Percentiles rank a stretch among this genome's conserved stretches.
Conservation (phyloP, 805 yeast species). For the Candida ovalis region DNA sequence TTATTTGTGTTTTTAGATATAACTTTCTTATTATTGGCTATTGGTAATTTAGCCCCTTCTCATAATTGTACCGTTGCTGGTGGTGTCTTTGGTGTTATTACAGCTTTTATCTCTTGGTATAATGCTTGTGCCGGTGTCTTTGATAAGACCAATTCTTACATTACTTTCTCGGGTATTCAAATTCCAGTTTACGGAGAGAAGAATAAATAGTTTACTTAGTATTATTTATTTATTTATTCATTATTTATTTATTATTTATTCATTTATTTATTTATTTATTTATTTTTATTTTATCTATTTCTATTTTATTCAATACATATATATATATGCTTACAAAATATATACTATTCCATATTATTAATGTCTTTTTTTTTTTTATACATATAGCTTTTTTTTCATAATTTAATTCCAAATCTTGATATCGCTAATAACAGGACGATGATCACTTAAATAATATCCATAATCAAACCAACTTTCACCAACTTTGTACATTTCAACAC, state of each 20-base stretch:
- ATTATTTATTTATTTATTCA: not conserved
- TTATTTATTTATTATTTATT: not conserved
- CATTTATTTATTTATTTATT: not conserved
- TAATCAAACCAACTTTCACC: constrained; percentile 35
- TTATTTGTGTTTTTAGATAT: constrained; percentile 50
- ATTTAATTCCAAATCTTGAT: constrained; percentile 7
- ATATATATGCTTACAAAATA: not conserved
- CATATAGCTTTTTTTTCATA: not conserved
- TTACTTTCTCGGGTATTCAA: constrained; percentile 31
- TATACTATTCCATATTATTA: not conserved
- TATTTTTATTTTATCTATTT: not conserved
- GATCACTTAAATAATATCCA: constrained; percentile 40
- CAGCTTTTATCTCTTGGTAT: constrained; percentile 62
- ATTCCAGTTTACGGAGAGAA: not conserved
- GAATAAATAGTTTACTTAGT: not conserved
- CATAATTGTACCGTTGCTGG: constrained; percentile 46
- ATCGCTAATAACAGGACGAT: constrained; percentile 41
- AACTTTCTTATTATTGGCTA: constrained; percentile 48
- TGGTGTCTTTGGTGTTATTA: constrained; percentile 60
- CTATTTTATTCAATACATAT: no score
- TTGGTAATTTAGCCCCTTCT: constrained; percentile 50
- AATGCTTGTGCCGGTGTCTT: constrained; percentile 70
- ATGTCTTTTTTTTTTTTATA: not conserved
- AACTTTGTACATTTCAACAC: constrained; percentile 28
- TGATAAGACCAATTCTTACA: constrained; percentile 58